Percentiles rank a stretch among this genome's conserved stretches.
Evolutionary conservation across 345 rosid species (phyloP).

Genomic region (Aurinia saxatilis): DNA sequence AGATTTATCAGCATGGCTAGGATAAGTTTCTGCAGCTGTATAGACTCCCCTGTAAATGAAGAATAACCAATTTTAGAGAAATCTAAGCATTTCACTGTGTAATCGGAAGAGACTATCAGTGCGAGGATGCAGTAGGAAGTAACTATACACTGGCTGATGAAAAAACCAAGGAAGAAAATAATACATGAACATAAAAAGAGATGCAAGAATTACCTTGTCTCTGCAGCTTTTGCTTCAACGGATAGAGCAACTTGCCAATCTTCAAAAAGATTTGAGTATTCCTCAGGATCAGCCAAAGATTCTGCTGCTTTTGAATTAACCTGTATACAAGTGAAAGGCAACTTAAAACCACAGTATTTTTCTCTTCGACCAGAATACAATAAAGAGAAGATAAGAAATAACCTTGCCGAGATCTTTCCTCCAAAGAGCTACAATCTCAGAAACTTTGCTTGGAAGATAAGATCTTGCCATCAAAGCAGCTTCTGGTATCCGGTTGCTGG

Average conservation of each 20-base stretch:
- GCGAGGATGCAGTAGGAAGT: background rate
- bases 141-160: background rate
- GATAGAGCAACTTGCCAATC: slow-evolving; percentile 97
- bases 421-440: slow-evolving; percentile 93
- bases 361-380: background rate
- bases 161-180: background rate
- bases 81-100: background rate
- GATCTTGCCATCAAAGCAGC: slow-evolving; percentile 99
- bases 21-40: slow-evolving; percentile 58
- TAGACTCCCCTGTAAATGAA: slow-evolving; percentile 50
- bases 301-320: slow-evolving; percentile 98
- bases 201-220: slow-evolving; percentile 48
- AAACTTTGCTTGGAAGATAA: slow-evolving; percentile 97
- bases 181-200: background rate
- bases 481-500: slow-evolving; percentile 98
- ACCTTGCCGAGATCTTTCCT: slow-evolving; percentile 96
- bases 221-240: slow-evolving; percentile 69
- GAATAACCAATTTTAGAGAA: background rate
- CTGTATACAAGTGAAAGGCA: slow-evolving; percentile 33
- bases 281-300: slow-evolving; percentile 96
- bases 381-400: slow-evolving; percentile 6
- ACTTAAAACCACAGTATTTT: background rate
- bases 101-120: background rate
- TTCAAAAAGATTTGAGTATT: slow-evolving; percentile 93
- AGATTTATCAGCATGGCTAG: slow-evolving; percentile 60